A percentile compares a stretch with the other conserved stretches of the same genome.
Evolutionary conservation across 345 rosid species (phyloP).

Genomic region (Populus euphratica): DNA sequence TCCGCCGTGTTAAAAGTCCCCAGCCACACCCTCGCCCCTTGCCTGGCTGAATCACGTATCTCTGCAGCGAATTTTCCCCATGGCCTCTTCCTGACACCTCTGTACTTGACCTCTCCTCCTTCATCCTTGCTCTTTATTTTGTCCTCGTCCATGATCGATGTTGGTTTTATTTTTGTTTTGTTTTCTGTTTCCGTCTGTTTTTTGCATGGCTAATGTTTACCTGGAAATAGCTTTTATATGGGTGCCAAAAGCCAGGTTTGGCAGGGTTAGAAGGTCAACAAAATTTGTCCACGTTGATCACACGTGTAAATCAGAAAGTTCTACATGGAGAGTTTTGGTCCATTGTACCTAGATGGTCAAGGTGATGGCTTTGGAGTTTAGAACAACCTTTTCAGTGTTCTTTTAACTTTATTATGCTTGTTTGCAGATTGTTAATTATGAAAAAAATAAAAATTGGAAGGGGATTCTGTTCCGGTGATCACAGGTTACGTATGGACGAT

Average conservation of each 20-base stretch:
- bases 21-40: slow-evolving; percentile 82
- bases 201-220: slow-evolving; percentile 29
- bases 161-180: not conserved
- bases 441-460: not conserved
- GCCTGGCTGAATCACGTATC: slow-evolving; percentile 72
- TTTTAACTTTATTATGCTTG: slow-evolving; percentile 1
- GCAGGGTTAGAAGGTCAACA: not conserved
- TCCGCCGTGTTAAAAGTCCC: slow-evolving; percentile 88
- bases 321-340: slow-evolving; percentile 6
- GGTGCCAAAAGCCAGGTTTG: slow-evolving; percentile 1
- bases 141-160: slow-evolving; percentile 31
- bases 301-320: slow-evolving; percentile 29
- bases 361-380: slow-evolving; percentile 38
- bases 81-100: slow-evolving; percentile 80
- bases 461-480: not conserved
- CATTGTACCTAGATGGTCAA: slow-evolving; percentile 53
- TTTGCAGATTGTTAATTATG: not conserved
- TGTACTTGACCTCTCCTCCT: slow-evolving; percentile 43
- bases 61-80: slow-evolving; percentile 96
- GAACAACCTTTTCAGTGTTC: not conserved
- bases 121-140: not conserved
- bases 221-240: slow-evolving; percentile 15
- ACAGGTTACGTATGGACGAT: not conserved
- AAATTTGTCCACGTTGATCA: slow-evolving; percentile 11
- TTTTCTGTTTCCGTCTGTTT: not conserved